Conservation (phyloP, 208 protist genomes). For the Tritrichomonas foetus region DNA sequence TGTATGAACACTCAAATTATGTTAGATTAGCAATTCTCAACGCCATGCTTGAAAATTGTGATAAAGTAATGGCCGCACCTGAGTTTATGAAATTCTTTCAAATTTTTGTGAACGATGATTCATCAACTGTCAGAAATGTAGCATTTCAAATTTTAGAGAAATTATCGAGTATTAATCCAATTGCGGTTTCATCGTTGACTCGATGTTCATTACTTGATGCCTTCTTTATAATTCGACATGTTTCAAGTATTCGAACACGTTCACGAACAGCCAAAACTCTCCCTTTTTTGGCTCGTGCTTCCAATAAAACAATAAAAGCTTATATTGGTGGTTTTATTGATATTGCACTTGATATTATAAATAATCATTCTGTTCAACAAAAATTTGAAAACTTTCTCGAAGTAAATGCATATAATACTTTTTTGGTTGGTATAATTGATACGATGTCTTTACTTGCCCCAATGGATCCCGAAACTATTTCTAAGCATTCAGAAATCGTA, state of each 20-base stretch:
- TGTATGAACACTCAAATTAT: neutral
- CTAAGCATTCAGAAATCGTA: neutral
- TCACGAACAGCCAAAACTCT: neutral
- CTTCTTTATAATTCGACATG: neutral
- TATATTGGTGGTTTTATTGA: neutral
- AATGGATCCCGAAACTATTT: neutral
- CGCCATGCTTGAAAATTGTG: neutral
- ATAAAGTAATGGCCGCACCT: neutral
- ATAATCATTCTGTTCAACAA: too few relatives aligned
- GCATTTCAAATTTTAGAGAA: neutral
- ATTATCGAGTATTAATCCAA: neutral
- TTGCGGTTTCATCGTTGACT: neutral
- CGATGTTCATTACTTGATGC: neutral
- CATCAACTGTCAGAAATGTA: neutral
- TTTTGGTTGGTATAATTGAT: neutral
- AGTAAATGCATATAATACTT: neutral
- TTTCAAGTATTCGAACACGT: neutral
- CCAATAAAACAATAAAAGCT: neutral
- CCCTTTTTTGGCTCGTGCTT: neutral
- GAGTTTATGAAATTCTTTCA: constrained; percentile 14
- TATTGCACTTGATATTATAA: neutral
- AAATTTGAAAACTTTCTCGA: constrained; percentile 5
- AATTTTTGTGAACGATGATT: neutral
- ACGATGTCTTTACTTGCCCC: neutral
- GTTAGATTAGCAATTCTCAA: neutral